phyloP scores from a whole-genome alignment of 2,329 filamentous ascomycete species.

The Stagonosporopsis cucurbitacearum region DNA sequence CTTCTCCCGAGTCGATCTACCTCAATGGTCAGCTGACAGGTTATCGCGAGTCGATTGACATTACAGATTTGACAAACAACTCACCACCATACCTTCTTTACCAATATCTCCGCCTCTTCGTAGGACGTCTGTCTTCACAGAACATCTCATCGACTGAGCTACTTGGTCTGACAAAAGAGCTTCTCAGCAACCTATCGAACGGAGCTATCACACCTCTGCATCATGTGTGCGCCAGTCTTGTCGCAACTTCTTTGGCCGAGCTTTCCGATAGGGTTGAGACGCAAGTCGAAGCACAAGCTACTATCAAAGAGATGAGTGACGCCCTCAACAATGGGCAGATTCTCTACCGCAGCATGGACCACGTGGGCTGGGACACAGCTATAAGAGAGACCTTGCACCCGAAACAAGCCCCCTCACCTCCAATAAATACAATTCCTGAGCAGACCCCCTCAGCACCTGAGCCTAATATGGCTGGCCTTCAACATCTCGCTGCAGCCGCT shows the following conservation, averaged over 20 bases:
- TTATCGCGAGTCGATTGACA: slow-evolving; percentile 42
- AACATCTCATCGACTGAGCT: slow-evolving; percentile 33
- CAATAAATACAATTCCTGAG: slow-evolving; percentile 26
- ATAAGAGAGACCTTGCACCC: slow-evolving; percentile 42
- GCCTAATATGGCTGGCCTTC: slow-evolving; percentile 48
- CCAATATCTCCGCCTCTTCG: slow-evolving; percentile 46
- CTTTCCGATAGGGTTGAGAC: slow-evolving; percentile 45
- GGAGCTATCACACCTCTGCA: slow-evolving; percentile 43
- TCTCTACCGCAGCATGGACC: slow-evolving; percentile 38
- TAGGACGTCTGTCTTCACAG: slow-evolving; percentile 37
- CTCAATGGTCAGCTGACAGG: slow-evolving; percentile 40
- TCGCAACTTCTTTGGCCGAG: slow-evolving; percentile 45
- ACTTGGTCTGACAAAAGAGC: slow-evolving; percentile 36
- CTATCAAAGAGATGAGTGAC: slow-evolving; percentile 47
- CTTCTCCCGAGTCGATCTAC: slow-evolving; percentile 36
- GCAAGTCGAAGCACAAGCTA: slow-evolving; percentile 44
- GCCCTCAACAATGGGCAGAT: slow-evolving; percentile 43
- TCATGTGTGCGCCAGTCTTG: slow-evolving; percentile 46
- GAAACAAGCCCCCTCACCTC: slow-evolving; percentile 35
- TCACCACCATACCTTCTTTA: slow-evolving; percentile 44
- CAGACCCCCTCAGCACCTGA: slow-evolving; percentile 35
- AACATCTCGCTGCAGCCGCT: slow-evolving; percentile 49
- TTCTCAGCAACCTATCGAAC: slow-evolving; percentile 36
- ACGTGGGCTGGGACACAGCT: slow-evolving; percentile 45
- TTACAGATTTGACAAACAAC: slow-evolving; percentile 36